Evolutionary conservation across 2,329 filamentous ascomycete species (phyloP).

Genomic region (Ilyonectria destructans): DNA sequence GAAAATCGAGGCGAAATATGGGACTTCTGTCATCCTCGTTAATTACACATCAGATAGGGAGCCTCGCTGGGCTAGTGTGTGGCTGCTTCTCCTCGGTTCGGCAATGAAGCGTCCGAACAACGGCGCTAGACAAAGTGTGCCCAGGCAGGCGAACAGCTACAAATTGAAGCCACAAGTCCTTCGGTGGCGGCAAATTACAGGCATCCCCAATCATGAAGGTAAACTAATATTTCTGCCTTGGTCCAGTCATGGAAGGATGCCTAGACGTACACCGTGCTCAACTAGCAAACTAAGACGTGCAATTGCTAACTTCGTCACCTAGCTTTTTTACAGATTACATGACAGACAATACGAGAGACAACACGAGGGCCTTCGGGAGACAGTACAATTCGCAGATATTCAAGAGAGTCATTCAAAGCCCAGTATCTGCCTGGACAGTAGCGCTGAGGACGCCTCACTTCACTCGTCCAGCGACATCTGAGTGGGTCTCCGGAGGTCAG

Average conservation of each 20-base stretch:
- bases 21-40: too few species aligned
- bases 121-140: neutral
- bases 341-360: neutral
- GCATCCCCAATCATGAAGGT: neutral
- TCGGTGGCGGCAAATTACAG: neutral
- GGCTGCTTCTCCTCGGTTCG: neutral
- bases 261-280: neutral
- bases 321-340: neutral
- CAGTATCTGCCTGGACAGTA: neutral
- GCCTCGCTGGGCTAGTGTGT: neutral
- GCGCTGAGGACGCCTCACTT: neutral
- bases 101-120: neutral
- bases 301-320: too few species aligned
- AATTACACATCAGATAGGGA: neutral
- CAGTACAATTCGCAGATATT: neutral
- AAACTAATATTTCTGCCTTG: neutral
- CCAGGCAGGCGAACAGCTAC: neutral
- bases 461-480: neutral
- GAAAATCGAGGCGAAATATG: neutral
- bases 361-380: neutral
- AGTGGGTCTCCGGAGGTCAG: conserved; percentile 14
- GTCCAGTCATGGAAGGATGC: neutral
- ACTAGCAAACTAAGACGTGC: neutral
- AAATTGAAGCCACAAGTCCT: neutral
- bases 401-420: too few species aligned